phyloP scores from a whole-genome alignment of 192 early-diverging fungal species.

The Coemansia sp. region DNA sequence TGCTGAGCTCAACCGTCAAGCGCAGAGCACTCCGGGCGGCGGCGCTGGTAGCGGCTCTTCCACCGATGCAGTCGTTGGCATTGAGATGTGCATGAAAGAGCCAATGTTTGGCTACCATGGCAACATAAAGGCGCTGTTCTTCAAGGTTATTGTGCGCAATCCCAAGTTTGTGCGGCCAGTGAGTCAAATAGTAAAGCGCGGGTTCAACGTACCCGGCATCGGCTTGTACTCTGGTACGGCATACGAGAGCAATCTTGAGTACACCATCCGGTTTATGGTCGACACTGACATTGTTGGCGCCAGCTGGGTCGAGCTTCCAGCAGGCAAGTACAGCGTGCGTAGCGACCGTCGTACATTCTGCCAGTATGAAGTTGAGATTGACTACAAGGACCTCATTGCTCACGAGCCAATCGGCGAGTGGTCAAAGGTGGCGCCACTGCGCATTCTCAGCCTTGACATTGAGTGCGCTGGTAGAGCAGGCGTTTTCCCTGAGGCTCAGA shows the following conservation, averaged over 20 bases:
- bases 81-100: constrained; percentile 72
- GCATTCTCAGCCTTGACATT: constrained; percentile 97
- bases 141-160: constrained; percentile 70
- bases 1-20: constrained; percentile 38
- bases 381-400: constrained; percentile 73
- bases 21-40: constrained; percentile 34
- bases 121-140: constrained; percentile 71
- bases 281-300: constrained; percentile 79
- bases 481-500: constrained; percentile 86
- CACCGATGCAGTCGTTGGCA: constrained; percentile 23
- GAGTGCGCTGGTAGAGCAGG: constrained; percentile 96
- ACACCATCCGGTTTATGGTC: constrained; percentile 92
- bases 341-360: constrained; percentile 36
- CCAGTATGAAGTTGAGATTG: constrained; percentile 81
- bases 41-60: constrained; percentile 10
- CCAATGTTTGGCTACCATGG: constrained; percentile 87
- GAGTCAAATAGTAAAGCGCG: constrained; percentile 49
- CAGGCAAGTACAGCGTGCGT: constrained; percentile 67
- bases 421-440: constrained; percentile 89
- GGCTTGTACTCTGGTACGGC: constrained; percentile 56
- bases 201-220: constrained; percentile 58
- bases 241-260: constrained; percentile 89
- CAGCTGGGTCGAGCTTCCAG: constrained; percentile 89
- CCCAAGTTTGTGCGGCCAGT: constrained; percentile 49
- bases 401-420: constrained; percentile 88